These are phyloP conservation scores for Mayamaea pseudoterrestris DNA, from an alignment of 108 stramenopile genomes.

Conservation along the genomic window DNA sequence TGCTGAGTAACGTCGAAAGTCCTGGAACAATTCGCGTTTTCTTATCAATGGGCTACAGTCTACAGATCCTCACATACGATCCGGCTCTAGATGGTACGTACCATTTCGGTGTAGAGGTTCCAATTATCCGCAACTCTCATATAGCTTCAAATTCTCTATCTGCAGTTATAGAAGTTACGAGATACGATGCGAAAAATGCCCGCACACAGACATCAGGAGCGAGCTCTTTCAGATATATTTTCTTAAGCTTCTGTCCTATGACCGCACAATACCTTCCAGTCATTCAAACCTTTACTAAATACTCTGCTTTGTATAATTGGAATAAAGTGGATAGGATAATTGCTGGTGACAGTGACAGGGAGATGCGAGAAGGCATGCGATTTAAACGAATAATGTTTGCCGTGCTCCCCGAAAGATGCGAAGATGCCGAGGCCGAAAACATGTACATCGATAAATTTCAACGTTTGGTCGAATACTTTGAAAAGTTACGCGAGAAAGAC, in stretches of 20 bases:
- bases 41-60: conserved; percentile 28
- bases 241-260: conserved; percentile 16
- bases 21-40: conserved; percentile 12
- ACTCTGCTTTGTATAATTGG: conserved; percentile 61
- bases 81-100: conserved; percentile 47
- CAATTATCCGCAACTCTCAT: too few relatives aligned
- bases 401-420: conserved; percentile 51
- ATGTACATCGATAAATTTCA: conserved; percentile 56
- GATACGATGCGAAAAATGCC: conserved; percentile 54
- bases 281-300: conserved; percentile 78
- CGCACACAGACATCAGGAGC: conserved; percentile 26
- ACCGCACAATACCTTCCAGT: conserved; percentile 27
- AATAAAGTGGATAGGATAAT: conserved; percentile 77
- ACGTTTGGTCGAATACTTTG: conserved; percentile 54
- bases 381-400: conserved; percentile 66
- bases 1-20: conserved; percentile 6
- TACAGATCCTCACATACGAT: conserved; percentile 56
- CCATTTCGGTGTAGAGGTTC: too few relatives aligned
- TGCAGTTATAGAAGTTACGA: conserved; percentile 67
- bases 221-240: conserved; percentile 36
- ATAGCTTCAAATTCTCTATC: too few relatives aligned
- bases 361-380: conserved; percentile 49
- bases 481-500: conserved; percentile 46
- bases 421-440: conserved; percentile 39
- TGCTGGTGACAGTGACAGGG: conserved; percentile 51